phyloP scores from a whole-genome alignment of 164 flowering plant species.

The grape (Vitis vinifera) region DNA sequence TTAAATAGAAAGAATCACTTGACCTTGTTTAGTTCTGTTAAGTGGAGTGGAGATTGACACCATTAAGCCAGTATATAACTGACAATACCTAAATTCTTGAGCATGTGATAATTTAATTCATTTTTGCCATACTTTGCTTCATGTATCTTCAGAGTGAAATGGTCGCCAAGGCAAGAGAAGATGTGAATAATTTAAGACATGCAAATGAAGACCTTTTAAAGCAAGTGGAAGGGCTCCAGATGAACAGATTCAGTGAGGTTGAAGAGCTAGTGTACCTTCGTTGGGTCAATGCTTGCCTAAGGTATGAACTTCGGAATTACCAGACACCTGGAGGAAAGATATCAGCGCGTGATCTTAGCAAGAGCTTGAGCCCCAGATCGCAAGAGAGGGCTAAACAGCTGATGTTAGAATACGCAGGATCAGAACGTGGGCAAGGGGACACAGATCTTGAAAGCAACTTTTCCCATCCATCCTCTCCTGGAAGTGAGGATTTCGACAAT shows the following conservation, averaged over 20 bases:
- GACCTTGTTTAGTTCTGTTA: no score
- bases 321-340: constrained; percentile 76
- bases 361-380: constrained; percentile 83
- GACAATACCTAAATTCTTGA: no score
- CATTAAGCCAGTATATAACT: no score
- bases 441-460: constrained; percentile 85
- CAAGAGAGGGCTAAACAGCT: constrained; percentile 86
- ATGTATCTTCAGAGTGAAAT: constrained; percentile 62
- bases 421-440: constrained; percentile 94
- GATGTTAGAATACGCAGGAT: constrained; percentile 91
- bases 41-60: no score
- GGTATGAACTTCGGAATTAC: constrained; percentile 85
- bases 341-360: constrained; percentile 92
- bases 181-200: constrained; percentile 64
- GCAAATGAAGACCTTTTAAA: constrained; percentile 82
- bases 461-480: constrained; percentile 88
- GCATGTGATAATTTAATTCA: neutral
- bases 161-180: constrained; percentile 78
- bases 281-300: constrained; percentile 97
- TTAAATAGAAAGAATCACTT: no score
- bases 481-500: constrained; percentile 92
- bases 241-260: constrained; percentile 95
- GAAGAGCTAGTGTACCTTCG: constrained; percentile 97
- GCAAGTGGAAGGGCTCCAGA: constrained; percentile 97
- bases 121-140: neutral